phyloP scores from a whole-genome alignment of 2,329 filamentous ascomycete genomes.

The Aspergillus oerlinghausenensis region DNA sequence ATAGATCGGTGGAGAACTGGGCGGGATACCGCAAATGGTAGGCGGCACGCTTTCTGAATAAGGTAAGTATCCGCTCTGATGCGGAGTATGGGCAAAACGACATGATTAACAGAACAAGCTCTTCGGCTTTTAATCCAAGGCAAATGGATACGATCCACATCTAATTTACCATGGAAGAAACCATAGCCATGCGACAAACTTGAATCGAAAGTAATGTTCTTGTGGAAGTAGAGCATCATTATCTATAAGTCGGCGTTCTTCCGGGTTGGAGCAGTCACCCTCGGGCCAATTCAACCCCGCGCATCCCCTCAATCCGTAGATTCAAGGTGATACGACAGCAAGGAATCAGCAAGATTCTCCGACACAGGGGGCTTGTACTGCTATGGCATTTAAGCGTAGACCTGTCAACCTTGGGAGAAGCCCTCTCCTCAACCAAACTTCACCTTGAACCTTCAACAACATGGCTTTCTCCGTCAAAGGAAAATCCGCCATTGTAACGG shows the following conservation, averaged over 20 bases:
- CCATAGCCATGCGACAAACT: not conserved
- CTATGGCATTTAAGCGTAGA: not conserved
- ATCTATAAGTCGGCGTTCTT: slow-evolving; percentile 3
- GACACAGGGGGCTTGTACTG: no score
- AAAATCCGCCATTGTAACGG: slow-evolving; percentile 52
- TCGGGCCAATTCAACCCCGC: slow-evolving; percentile 13
- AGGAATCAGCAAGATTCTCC: no score
- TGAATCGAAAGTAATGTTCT: not conserved
- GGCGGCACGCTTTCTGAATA: slow-evolving; percentile 10
- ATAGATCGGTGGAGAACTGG: slow-evolving; percentile 8
- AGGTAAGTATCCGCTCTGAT: slow-evolving; percentile 5
- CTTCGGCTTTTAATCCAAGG: not conserved
- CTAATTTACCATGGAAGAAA: not conserved
- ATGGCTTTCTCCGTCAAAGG: slow-evolving; percentile 41
- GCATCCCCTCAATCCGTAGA: slow-evolving; percentile 5
- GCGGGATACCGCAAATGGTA: slow-evolving; percentile 9
- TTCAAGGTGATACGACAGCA: not conserved
- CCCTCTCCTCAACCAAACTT: not conserved
- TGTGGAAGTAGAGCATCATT: not conserved
- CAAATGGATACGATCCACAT: not conserved
- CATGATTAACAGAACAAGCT: not conserved
- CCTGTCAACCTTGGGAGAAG: not conserved
- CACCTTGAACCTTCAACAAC: not conserved
- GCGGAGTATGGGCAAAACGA: not conserved
- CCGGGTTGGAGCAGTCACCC: slow-evolving; percentile 5